Percentiles rank a stretch among this genome's conserved stretches.
phyloP scores from a whole-genome alignment of 148 eudicot genomes.

The Talinum fruticosum region DNA sequence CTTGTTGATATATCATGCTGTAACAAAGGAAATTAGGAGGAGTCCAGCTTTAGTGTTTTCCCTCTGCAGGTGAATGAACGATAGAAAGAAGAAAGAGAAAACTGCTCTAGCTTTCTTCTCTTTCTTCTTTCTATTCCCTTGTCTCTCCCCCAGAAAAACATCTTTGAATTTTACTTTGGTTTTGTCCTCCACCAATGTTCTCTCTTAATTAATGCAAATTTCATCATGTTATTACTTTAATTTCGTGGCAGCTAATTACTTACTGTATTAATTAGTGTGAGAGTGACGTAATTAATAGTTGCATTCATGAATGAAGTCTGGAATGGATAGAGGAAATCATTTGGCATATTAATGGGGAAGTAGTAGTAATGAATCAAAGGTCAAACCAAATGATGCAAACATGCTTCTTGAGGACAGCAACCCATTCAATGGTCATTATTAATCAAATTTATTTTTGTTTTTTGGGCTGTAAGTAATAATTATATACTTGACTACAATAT shows the following conservation, averaged over 20 bases:
- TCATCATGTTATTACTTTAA: too few relatives aligned
- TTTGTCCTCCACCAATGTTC: too few relatives aligned
- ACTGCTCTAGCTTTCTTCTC: slow-evolving; percentile 13
- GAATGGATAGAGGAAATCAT: neutral
- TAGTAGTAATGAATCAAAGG: neutral
- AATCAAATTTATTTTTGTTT: too few relatives aligned
- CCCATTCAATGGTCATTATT: too few relatives aligned
- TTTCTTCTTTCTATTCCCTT: slow-evolving; percentile 20
- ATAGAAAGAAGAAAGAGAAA: slow-evolving; percentile 22
- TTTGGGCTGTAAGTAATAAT: too few relatives aligned
- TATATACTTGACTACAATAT: too few relatives aligned
- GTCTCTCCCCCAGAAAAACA: neutral
- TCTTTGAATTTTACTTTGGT: too few relatives aligned
- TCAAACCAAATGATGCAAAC: slow-evolving; percentile 10
- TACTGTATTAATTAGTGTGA: too few relatives aligned
- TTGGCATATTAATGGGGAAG: neutral
- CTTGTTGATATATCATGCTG: neutral
- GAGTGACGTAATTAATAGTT: too few relatives aligned
- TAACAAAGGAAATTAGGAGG: neutral
- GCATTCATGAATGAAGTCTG: neutral
- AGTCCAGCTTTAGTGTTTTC: neutral
- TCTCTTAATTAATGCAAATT: too few relatives aligned
- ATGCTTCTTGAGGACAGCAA: slow-evolving; percentile 26
- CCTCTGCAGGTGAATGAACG: neutral
- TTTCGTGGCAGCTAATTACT: too few relatives aligned